Conservation (phyloP, 176 grass and related monocot species). For the Luzula sylvatica region DNA sequence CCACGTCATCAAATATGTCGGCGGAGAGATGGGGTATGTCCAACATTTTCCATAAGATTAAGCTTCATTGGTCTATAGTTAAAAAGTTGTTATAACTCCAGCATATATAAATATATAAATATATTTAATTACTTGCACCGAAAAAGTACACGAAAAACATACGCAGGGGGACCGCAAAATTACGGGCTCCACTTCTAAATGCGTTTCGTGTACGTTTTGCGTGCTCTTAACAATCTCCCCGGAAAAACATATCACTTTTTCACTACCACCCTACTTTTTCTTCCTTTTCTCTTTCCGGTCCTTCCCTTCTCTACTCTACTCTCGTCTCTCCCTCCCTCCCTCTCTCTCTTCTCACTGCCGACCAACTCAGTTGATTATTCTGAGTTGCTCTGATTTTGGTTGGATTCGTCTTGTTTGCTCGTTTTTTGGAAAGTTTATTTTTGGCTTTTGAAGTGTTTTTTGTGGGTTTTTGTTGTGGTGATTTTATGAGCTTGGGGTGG, state of each 20-base stretch:
- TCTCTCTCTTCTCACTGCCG: background rate
- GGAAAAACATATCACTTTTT: slow-evolving; percentile 8
- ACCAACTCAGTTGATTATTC: background rate
- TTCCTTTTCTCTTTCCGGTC: background rate
- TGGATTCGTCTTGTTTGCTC: background rate
- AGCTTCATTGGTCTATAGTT: no score
- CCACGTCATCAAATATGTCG: no score
- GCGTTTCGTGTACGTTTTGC: slow-evolving; percentile 19
- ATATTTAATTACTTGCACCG: background rate
- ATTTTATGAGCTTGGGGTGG: slow-evolving; percentile 3
- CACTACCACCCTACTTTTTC: slow-evolving; percentile 3
- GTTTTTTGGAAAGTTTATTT: background rate
- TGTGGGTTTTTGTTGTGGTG: background rate
- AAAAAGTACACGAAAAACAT: slow-evolving; percentile 2
- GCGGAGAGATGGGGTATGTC: no score
- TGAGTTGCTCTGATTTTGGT: background rate
- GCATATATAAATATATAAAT: no score
- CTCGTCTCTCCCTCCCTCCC: background rate
- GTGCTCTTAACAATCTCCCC: slow-evolving; percentile 21
- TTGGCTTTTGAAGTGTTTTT: background rate
- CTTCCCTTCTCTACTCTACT: background rate
- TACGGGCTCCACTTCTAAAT: slow-evolving; percentile 2
- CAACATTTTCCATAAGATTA: no score
- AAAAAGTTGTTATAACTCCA: no score
- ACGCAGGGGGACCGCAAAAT: background rate